phyloP scores from a whole-genome alignment of 441 rosid species.

The Adansonia madagascariensis region DNA sequence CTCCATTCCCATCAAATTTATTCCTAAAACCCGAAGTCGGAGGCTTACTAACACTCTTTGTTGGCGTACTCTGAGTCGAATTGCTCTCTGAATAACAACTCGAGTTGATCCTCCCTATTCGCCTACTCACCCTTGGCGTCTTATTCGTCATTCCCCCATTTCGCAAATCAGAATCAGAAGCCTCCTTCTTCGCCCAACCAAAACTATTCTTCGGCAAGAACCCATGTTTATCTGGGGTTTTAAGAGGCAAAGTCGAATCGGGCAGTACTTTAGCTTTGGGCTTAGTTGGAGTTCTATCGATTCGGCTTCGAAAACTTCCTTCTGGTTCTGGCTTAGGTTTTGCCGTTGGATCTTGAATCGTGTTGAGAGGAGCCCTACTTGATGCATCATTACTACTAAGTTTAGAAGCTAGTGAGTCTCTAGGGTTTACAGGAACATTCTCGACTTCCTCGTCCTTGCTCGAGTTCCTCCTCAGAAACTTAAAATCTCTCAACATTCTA shows the following conservation, averaged over 20 bases:
- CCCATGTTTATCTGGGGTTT: constrained; percentile 76
- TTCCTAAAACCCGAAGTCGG: constrained; percentile 61
- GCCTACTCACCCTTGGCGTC: constrained; percentile 69
- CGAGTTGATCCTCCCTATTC: constrained; percentile 55
- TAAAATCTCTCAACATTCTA: constrained; percentile 76
- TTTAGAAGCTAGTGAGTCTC: constrained; percentile 50
- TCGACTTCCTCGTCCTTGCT: constrained; percentile 70
- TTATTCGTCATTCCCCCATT: constrained; percentile 45
- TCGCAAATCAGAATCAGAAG: constrained; percentile 32
- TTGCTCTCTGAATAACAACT: constrained; percentile 59
- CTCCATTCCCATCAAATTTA: constrained; percentile 64
- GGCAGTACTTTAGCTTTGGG: constrained; percentile 46
- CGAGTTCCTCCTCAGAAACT: constrained; percentile 63
- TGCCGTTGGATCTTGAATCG: constrained; percentile 57
- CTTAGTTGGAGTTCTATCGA: constrained; percentile 75
- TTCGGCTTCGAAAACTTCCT: constrained; percentile 34
- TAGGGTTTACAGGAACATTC: constrained; percentile 70
- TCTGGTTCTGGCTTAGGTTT: constrained; percentile 50
- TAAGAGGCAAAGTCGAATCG: constrained; percentile 60
- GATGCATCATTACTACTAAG: constrained; percentile 47
- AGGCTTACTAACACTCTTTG: constrained; percentile 89
- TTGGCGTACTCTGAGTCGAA: constrained; percentile 92
- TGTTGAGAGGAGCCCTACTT: constrained; percentile 65
- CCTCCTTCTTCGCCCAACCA: constrained; percentile 79
- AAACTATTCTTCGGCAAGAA: constrained; percentile 50